These are phyloP conservation scores for Luvunga scandens DNA, from an alignment of 345 rosid genomes.

Conservation along the genomic window DNA sequence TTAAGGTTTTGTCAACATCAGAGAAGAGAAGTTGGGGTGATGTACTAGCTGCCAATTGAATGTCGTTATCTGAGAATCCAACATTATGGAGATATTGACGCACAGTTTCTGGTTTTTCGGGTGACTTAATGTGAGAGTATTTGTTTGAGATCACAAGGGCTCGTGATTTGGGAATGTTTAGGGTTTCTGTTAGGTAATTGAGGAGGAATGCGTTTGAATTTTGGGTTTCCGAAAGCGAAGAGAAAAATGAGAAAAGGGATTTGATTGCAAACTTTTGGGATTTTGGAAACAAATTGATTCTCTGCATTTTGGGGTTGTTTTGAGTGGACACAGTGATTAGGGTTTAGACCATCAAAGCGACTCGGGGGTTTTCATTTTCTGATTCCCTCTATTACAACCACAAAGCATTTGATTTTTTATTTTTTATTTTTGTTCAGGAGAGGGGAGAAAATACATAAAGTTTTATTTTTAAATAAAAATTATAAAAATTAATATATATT, in stretches of 20 bases:
- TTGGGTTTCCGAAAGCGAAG: not conserved
- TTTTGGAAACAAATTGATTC: not conserved
- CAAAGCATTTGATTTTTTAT: too few relatives aligned
- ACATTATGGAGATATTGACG: conserved; percentile 4
- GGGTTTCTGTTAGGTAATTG: conserved; percentile 7
- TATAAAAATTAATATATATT: too few relatives aligned
- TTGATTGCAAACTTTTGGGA: not conserved
- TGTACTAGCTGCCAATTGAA: conserved; percentile 7
- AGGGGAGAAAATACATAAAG: too few relatives aligned
- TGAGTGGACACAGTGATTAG: not conserved
- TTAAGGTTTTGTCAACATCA: conserved; percentile 17
- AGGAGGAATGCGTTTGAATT: not conserved
- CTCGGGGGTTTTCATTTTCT: too few relatives aligned
- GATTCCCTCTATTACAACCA: too few relatives aligned
- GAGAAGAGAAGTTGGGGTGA: conserved; percentile 28
- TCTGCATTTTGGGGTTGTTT: conserved; percentile 1
- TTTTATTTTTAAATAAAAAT: too few relatives aligned
- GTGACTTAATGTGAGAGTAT: conserved; percentile 13
- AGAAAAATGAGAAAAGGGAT: conserved; percentile 21
- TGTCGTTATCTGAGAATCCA: conserved; percentile 27
- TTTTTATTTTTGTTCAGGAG: too few relatives aligned
- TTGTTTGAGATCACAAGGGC: conserved; percentile 13
- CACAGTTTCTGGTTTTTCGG: conserved; percentile 20
- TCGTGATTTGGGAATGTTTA: conserved; percentile 13
- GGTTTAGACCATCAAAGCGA: not conserved